These are phyloP conservation scores for Rhodocollybia butyracea DNA, from an alignment of 768 basidiomycete species.

Conservation along the genomic window DNA sequence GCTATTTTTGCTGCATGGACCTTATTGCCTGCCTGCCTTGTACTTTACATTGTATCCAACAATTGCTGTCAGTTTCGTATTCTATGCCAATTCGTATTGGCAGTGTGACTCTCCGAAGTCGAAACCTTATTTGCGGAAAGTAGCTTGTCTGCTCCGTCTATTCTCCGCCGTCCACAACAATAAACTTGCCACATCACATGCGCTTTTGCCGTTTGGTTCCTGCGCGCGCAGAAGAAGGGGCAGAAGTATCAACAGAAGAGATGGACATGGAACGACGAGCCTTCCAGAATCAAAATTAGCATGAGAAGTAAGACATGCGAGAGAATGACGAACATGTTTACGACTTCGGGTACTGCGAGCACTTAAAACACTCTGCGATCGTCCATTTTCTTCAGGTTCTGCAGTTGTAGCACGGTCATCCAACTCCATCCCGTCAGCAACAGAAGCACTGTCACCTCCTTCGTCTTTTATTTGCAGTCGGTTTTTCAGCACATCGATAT, in stretches of 20 bases:
- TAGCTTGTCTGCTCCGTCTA: too few relatives aligned
- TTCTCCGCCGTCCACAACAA: not conserved
- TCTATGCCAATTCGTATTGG: not conserved
- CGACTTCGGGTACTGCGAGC: conserved; percentile 51
- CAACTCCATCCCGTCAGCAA: conserved; percentile 41
- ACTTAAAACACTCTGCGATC: conserved; percentile 67
- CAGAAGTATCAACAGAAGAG: conserved; percentile 72
- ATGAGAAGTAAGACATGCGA: not conserved
- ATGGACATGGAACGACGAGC: conserved; percentile 66
- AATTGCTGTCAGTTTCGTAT: not conserved
- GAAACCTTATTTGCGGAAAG: too few relatives aligned
- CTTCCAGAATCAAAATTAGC: conserved; percentile 21
- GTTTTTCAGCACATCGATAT: conserved; percentile 68
- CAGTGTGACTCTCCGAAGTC: too few relatives aligned
- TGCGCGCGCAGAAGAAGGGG: conserved; percentile 44
- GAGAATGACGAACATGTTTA: conserved; percentile 50
- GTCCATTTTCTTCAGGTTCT: conserved; percentile 44
- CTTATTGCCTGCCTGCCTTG: not conserved
- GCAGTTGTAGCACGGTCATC: conserved; percentile 39
- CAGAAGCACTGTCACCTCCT: conserved; percentile 31
- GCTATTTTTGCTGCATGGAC: not conserved
- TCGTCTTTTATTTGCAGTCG: conserved; percentile 53
- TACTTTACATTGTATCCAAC: not conserved
- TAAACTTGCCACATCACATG: conserved; percentile 20
- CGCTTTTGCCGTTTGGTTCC: conserved; percentile 60